Evolutionary conservation across 257 asterid species (phyloP).

Genomic region (Jaltomata sinuosa): DNA sequence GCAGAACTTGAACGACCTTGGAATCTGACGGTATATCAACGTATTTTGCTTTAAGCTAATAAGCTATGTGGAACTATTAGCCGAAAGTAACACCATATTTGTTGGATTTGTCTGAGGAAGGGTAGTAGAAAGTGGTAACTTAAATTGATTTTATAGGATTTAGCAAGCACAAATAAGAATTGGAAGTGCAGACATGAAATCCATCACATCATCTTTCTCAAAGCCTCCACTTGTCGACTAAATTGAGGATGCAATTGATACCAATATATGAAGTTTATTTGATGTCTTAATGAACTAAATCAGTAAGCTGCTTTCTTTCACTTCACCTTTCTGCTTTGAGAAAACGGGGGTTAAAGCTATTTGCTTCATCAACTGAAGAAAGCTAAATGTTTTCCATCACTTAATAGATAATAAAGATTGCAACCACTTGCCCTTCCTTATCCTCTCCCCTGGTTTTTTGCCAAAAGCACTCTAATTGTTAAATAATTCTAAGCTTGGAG

Average conservation of each 20-base stretch:
- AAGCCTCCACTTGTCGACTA: not conserved
- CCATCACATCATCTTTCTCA: not conserved
- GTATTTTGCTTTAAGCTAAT: not conserved
- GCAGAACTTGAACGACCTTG: slow-evolving; percentile 97
- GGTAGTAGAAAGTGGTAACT: not conserved
- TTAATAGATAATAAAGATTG: not conserved
- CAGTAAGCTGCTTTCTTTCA: not conserved
- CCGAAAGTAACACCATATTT: slow-evolving; percentile 1
- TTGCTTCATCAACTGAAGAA: not conserved
- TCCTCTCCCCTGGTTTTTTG: not conserved
- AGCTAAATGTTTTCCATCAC: not conserved
- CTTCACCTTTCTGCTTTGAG: not conserved
- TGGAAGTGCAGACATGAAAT: not conserved
- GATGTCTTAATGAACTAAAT: not conserved
- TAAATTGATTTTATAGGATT: not conserved
- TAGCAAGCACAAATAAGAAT: slow-evolving; percentile 1
- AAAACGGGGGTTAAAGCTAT: not conserved
- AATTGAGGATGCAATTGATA: not conserved
- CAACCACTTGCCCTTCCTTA: not conserved
- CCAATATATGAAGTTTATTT: not conserved
- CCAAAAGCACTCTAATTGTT: not conserved
- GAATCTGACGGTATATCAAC: slow-evolving; percentile 66
- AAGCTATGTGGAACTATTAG: not conserved
- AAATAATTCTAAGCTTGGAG: not conserved
- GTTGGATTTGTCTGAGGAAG: not conserved